These are phyloP conservation scores for Aquilaria yunnanensis DNA, from an alignment of 345 rosid genomes.

Conservation along the genomic window DNA sequence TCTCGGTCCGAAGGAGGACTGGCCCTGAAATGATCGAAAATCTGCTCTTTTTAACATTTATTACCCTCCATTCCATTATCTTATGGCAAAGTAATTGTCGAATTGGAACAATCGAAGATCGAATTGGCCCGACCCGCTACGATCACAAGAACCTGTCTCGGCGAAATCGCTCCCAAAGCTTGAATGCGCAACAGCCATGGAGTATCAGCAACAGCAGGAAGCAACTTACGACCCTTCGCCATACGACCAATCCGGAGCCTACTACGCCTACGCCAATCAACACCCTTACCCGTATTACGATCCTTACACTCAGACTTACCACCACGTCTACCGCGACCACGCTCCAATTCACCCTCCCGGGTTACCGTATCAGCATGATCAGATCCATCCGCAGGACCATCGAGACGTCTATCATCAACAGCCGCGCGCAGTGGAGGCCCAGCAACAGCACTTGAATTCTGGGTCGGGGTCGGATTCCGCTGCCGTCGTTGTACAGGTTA, in stretches of 20 bases:
- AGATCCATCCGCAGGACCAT: slow-evolving; percentile 7
- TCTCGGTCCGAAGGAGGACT: no score
- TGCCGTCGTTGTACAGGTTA: not conserved
- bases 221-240: slow-evolving; percentile 16
- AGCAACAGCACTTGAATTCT: slow-evolving; percentile 1
- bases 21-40: no score
- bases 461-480: not conserved
- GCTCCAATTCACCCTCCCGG: slow-evolving; percentile 25
- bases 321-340: slow-evolving; percentile 17
- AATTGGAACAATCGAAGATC: no score
- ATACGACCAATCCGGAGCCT: slow-evolving; percentile 8
- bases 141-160: not conserved
- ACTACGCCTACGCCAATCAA: slow-evolving; percentile 15
- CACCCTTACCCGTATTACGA: slow-evolving; percentile 8
- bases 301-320: slow-evolving; percentile 12
- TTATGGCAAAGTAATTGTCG: no score
- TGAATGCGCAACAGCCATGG: slow-evolving; percentile 9
- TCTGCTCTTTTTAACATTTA: no score
- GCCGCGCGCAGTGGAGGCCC: slow-evolving; percentile 6
- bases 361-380: slow-evolving; percentile 4
- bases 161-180: no score
- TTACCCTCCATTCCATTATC: no score
- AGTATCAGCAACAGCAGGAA: slow-evolving; percentile 9
- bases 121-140: no score
- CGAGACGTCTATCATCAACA: slow-evolving; percentile 3